A percentile compares a stretch with the other conserved stretches of the same genome.
Conservation (phyloP, 2,329 filamentous ascomycete genomes). For the Chaetomiaceae sp. region DNA sequence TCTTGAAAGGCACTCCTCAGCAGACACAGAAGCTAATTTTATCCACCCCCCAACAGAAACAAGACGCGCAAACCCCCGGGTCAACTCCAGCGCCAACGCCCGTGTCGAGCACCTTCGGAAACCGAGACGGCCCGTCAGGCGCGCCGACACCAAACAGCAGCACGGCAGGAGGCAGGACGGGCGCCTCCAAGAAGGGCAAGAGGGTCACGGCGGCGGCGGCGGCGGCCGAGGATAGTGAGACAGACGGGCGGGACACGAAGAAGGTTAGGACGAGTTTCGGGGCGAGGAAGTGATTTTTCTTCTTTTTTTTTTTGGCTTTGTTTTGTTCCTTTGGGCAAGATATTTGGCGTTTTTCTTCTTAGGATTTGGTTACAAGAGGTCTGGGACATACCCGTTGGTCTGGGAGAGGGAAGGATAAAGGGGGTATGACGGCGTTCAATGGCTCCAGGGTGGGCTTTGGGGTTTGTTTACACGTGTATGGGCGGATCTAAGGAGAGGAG, state of each 20-base stretch:
- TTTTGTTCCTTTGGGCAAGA: not conserved
- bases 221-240: slow-evolving; percentile 51
- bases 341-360: not conserved
- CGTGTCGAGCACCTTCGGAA: slow-evolving; percentile 49
- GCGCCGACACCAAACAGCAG: slow-evolving; percentile 55
- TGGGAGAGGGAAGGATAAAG: not conserved
- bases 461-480: too few relatives aligned
- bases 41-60: slow-evolving; percentile 16
- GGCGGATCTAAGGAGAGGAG: too few relatives aligned
- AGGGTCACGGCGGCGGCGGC: slow-evolving; percentile 33
- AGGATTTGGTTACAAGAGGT: not conserved
- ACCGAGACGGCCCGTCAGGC: slow-evolving; percentile 41
- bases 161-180: slow-evolving; percentile 34
- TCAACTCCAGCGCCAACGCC: slow-evolving; percentile 52
- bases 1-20: too few relatives aligned
- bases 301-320: not conserved
- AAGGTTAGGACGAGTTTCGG: slow-evolving; percentile 57
- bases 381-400: not conserved
- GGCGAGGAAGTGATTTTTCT: slow-evolving; percentile 35
- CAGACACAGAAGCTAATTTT: too few relatives aligned
- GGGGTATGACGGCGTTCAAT: not conserved
- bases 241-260: slow-evolving; percentile 48
- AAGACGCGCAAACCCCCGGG: slow-evolving; percentile 42
- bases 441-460: too few relatives aligned
- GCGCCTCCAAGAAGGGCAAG: slow-evolving; percentile 48